phyloP scores from a whole-genome alignment of 306 rosid species.

The Myrica gale region DNA sequence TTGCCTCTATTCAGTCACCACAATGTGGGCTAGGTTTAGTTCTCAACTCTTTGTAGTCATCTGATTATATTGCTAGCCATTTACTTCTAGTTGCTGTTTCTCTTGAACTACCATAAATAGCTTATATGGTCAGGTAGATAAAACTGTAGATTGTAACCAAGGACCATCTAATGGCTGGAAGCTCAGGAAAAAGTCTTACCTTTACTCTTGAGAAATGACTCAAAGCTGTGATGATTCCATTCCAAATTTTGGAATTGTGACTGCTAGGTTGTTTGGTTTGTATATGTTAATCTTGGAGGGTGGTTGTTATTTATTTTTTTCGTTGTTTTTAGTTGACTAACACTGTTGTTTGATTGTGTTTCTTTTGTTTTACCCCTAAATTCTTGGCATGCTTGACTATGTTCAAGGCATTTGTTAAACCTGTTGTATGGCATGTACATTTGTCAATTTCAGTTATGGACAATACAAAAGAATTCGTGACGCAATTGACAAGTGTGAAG shows the following conservation, averaged over 20 bases:
- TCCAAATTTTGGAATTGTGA: not conserved
- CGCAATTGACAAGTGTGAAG: slow-evolving; percentile 84
- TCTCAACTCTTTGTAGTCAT: not conserved
- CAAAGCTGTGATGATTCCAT: not conserved
- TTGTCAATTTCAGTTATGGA: slow-evolving; percentile 52
- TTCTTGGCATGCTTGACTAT: slow-evolving; percentile 20
- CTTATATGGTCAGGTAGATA: not conserved
- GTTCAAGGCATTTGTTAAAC: slow-evolving; percentile 12
- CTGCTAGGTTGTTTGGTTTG: not conserved
- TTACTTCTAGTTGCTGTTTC: not conserved
- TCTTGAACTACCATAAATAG: not conserved
- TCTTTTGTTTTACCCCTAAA: slow-evolving; percentile 10
- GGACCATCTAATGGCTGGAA: not conserved
- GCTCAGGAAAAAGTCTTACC: slow-evolving; percentile 1
- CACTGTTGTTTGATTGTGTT: slow-evolving; percentile 13
- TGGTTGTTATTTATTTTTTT: not conserved
- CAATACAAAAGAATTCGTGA: slow-evolving; percentile 68
- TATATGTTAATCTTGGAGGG: too few relatives aligned
- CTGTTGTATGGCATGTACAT: slow-evolving; percentile 22
- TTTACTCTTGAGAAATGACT: not conserved
- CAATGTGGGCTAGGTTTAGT: not conserved
- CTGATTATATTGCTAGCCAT: not conserved
- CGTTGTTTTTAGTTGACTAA: slow-evolving; percentile 6
- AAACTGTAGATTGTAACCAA: not conserved
- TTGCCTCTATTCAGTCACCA: not conserved